Base-by-base conservation (phyloP, 148 eudicot genomes). In the Nepenthes mirabilis region DNA sequence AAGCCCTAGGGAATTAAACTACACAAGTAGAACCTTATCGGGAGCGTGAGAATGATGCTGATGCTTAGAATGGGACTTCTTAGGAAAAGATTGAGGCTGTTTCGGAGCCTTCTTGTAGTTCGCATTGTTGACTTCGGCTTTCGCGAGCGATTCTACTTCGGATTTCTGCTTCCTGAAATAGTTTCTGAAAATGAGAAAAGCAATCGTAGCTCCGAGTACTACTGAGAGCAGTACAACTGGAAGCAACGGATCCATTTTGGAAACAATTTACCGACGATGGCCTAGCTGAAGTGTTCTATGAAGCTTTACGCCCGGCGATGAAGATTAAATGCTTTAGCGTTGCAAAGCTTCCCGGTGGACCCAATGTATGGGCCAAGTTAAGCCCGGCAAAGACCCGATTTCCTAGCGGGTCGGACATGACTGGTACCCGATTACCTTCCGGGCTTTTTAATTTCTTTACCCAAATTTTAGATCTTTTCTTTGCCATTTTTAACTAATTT, bases 91-190 rank as follows among this genome's bases (percentile, higher is more conserved):
- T 57, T 79, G 65, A 33, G 58, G 2, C 37, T 68, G 66, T 58
- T 80, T 83, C 36, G 73, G 14, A 34, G 64, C 43, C 52, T 78
- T 74, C 45, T 74, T 74, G 52, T 54, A 52, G 56, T 72, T 72
- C n/a, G 50, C 47, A 33, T 79, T 74, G 2, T 67, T 52, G 49
- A 68, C 36, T 66, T 78, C 80, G 1, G 81, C 83, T 54, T 70
- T 69, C 2, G 91, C 77, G 36, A 93, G 81, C 35, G 95, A 82
- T 68, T 82, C 80, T 49, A 93, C 76, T 69, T 93, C 87, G 0
- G 87, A 68, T 72, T 75, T 86, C 55, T 86, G 75, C 65, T 84
- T 80, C 57, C 73, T 68, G 74, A 86, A 89, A 77, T 93, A 89
- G 65, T 73, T 82, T 1, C 87, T 84, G 74, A 93, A 89, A 2